These are phyloP conservation scores for Scutellaria galericulata DNA, from an alignment of 257 asterid species.

Conservation along the genomic window DNA sequence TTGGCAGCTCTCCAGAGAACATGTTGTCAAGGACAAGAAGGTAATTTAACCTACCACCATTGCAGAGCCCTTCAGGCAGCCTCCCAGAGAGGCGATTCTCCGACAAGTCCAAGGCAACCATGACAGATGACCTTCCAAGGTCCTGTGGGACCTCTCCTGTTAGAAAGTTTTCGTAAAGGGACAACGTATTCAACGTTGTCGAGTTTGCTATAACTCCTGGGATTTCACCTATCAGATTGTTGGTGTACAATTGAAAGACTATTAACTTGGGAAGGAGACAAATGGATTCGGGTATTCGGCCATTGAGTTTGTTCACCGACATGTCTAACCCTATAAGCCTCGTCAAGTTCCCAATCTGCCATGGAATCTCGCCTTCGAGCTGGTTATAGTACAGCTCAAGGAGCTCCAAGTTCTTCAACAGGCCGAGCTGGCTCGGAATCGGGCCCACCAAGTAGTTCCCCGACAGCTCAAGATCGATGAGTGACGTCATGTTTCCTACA, in stretches of 20 bases:
- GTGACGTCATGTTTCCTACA: constrained; percentile 73
- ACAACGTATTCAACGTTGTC: constrained; percentile 60
- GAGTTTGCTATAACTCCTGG: constrained; percentile 65
- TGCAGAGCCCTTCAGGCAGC: constrained; percentile 70
- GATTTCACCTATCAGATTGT: constrained; percentile 69
- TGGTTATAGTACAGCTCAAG: constrained; percentile 86
- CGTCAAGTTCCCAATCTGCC: constrained; percentile 77
- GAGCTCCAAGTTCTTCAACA: constrained; percentile 53
- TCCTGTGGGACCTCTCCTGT: constrained; percentile 72
- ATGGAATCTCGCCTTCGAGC: constrained; percentile 76
- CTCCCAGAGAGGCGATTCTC: constrained; percentile 75
- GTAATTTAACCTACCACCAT: constrained; percentile 68
- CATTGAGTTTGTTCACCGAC: constrained; percentile 70
- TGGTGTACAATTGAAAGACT: constrained; percentile 75
- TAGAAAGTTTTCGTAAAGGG: constrained; percentile 72
- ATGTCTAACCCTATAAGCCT: constrained; percentile 63
- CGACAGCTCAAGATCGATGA: constrained; percentile 75
- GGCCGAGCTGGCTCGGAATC: constrained; percentile 71
- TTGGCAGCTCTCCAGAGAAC: constrained; percentile 73
- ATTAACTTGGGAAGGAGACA: constrained; percentile 68
- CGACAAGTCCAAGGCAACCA: constrained; percentile 77
- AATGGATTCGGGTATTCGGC: constrained; percentile 65
- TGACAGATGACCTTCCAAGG: constrained; percentile 62
- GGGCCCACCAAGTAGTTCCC: constrained; percentile 65
- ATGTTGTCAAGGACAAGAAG: constrained; percentile 71